Evolutionary conservation across 257 asterid genomes (phyloP).

Genomic region (Ilex asprella): DNA sequence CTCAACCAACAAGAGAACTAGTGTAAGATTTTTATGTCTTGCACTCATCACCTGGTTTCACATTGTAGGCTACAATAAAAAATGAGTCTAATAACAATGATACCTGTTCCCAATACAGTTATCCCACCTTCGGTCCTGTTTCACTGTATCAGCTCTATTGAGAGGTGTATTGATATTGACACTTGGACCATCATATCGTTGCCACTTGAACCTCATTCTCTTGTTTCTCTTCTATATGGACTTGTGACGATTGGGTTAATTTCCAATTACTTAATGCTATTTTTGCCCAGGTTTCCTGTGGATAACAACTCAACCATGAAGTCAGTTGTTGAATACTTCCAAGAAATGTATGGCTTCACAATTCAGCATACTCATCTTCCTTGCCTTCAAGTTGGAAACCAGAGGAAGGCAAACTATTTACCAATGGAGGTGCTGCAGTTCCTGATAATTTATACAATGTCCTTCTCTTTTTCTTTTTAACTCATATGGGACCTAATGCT

Average conservation of each 20-base stretch:
- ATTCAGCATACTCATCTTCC: conserved; percentile 92
- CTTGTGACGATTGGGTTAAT: not conserved
- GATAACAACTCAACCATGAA: conserved; percentile 85
- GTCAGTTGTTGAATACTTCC: conserved; percentile 88
- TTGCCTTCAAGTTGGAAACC: conserved; percentile 99
- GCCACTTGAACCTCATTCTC: not conserved
- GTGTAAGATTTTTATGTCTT: conserved; percentile 44
- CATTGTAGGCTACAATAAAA: too few species aligned
- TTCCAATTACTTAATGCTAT: not conserved
- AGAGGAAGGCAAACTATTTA: conserved; percentile 93
- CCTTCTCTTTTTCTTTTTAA: not conserved
- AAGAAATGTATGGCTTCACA: conserved; percentile 87
- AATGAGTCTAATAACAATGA: too few species aligned
- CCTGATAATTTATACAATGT: not conserved
- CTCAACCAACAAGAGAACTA: conserved; percentile 91
- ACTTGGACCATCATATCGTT: too few species aligned
- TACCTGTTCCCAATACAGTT: too few species aligned
- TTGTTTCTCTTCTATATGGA: not conserved
- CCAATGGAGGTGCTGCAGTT: conserved; percentile 74
- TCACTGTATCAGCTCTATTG: too few species aligned
- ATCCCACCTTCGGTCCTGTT: too few species aligned
- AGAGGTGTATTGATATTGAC: too few species aligned
- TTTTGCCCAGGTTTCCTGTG: conserved; percentile 73
- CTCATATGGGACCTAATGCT: conserved; percentile 11
- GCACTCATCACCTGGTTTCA: not conserved